These are phyloP conservation scores for Tuctoria greenei DNA, from an alignment of 176 grass and related monocot genomes.

Conservation along the genomic window DNA sequence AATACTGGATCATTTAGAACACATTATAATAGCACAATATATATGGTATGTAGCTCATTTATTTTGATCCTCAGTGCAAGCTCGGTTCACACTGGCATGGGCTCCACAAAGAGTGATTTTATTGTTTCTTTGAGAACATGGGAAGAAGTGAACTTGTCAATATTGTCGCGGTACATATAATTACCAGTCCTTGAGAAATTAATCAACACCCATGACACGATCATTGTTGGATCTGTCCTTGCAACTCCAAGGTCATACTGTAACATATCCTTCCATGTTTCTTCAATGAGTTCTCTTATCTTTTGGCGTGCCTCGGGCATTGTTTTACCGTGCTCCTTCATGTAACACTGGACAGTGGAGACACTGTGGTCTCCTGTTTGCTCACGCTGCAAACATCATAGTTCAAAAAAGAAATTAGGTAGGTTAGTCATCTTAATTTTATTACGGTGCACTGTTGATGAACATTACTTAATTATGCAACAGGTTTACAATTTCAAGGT, in stretches of 20 bases:
- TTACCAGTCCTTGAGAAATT: slow-evolving; percentile 25
- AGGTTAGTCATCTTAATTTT: background rate
- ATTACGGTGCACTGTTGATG: background rate
- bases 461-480: background rate
- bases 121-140: slow-evolving; percentile 24
- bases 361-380: slow-evolving; percentile 28
- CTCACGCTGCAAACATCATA: slow-evolving; percentile 23
- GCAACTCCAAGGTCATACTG: background rate
- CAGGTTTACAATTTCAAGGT: background rate
- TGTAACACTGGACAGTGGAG: slow-evolving; percentile 45
- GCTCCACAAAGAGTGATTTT: slow-evolving; percentile 19
- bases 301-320: background rate
- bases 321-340: slow-evolving; percentile 36
- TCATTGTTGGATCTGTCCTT: background rate
- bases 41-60: too few relatives aligned
- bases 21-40: too few relatives aligned
- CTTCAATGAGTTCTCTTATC: slow-evolving; percentile 25
- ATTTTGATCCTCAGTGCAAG: background rate
- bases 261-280: slow-evolving; percentile 41
- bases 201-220: background rate
- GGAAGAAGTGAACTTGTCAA: slow-evolving; percentile 24
- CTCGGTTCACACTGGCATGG: background rate
- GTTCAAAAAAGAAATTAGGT: too few relatives aligned
- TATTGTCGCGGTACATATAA: slow-evolving; percentile 22
- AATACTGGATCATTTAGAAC: too few relatives aligned